phyloP scores from a whole-genome alignment of 129 eudicot genomes.

The Artemisia tridentata region DNA sequence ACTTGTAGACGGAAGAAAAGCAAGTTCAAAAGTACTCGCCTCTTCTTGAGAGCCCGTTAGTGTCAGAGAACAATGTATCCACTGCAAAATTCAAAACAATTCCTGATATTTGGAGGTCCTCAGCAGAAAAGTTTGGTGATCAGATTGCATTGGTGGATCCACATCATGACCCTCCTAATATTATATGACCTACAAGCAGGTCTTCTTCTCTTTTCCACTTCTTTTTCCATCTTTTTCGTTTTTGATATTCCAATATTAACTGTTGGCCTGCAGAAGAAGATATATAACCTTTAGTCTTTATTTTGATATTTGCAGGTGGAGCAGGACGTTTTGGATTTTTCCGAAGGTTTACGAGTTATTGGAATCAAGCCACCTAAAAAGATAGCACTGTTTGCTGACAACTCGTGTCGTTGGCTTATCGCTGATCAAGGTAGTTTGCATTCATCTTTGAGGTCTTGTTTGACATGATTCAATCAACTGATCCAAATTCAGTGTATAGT shows the following conservation, averaged over 20 bases:
- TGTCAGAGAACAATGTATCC: conserved; percentile 37
- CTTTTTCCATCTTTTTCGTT: no score
- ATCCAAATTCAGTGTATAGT: no score
- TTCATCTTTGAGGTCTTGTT: no score
- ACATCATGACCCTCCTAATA: no score
- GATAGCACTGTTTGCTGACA: conserved; percentile 93
- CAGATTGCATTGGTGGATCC: conserved; percentile 82
- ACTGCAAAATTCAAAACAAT: conserved; percentile 62
- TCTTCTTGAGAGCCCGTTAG: conserved; percentile 53
- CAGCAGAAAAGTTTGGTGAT: conserved; percentile 87
- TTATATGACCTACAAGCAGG: no score
- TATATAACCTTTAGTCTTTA: conserved; percentile 12
- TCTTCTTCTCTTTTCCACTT: no score
- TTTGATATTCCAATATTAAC: no score
- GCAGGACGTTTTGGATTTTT: conserved; percentile 70
- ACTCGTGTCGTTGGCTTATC: conserved; percentile 91
- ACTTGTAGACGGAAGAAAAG: no score
- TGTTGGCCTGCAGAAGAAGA: no score
- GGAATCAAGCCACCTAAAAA: conserved; percentile 82
- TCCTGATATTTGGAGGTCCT: conserved; percentile 94
- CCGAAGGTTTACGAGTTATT: conserved; percentile 88
- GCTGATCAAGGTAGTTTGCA: conserved; percentile 87
- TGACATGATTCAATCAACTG: background rate
- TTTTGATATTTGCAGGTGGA: conserved; percentile 60
- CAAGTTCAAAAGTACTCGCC: no score